These are phyloP conservation scores for Lizonia empirigonia DNA, from an alignment of 2,329 filamentous ascomycete genomes.

Conservation along the genomic window DNA sequence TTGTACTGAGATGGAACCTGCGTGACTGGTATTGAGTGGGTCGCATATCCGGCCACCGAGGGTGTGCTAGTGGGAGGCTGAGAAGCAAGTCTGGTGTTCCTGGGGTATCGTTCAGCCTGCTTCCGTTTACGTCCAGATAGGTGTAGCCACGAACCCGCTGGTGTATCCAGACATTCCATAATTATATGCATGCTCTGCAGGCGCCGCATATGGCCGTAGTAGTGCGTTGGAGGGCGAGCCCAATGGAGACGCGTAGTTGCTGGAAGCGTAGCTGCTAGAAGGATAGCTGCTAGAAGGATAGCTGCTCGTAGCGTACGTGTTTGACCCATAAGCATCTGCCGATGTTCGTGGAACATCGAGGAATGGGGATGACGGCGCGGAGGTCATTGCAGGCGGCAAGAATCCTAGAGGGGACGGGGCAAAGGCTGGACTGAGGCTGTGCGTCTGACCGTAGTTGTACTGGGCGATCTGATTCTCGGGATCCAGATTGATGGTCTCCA, in stretches of 20 bases:
- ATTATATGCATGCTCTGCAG: constrained; percentile 50
- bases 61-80: constrained; percentile 33
- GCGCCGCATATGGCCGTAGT: constrained; percentile 42
- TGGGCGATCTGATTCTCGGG: constrained; percentile 49
- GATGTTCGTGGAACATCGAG: constrained; percentile 53
- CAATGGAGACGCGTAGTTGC: constrained; percentile 47
- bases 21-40: constrained; percentile 23
- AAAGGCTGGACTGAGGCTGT: constrained; percentile 57
- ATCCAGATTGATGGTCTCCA: constrained; percentile 49
- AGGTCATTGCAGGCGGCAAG: constrained; percentile 41
- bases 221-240: constrained; percentile 42
- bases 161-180: constrained; percentile 50
- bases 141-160: constrained; percentile 52
- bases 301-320: constrained; percentile 41
- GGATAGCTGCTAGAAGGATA: constrained; percentile 45
- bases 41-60: constrained; percentile 23
- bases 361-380: constrained; percentile 49
- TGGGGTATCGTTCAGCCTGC: constrained; percentile 51
- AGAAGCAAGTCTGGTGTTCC: constrained; percentile 42
- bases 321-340: constrained; percentile 26
- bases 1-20: constrained; percentile 31
- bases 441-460: constrained; percentile 45
- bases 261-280: constrained; percentile 23
- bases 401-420: constrained; percentile 54
- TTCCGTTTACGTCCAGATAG: constrained; percentile 50